Evolutionary conservation across 768 basidiomycete genomes (phyloP).

Genomic region (Heimioporus sp.): DNA sequence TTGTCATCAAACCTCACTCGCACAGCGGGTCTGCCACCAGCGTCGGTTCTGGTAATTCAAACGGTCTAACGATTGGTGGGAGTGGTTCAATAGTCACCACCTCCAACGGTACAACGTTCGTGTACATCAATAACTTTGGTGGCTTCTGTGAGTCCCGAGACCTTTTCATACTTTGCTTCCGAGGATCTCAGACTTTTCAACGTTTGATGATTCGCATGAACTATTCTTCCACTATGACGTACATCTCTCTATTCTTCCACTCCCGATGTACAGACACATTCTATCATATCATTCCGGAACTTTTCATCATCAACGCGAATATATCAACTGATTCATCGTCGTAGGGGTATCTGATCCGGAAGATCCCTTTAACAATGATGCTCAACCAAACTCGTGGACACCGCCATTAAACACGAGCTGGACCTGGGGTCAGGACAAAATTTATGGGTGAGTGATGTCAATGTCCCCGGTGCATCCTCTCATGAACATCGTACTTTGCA

Average conservation of each 20-base stretch:
- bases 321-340: constrained; percentile 4
- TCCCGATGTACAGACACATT: background rate
- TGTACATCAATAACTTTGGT: constrained; percentile 75
- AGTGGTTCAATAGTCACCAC: constrained; percentile 66
- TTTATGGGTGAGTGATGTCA: constrained; percentile 49
- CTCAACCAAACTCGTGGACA: constrained; percentile 76
- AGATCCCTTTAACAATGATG: constrained; percentile 73
- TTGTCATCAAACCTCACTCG: constrained; percentile 25
- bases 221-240: background rate
- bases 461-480: constrained; percentile 3
- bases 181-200: background rate
- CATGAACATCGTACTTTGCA: constrained; percentile 17
- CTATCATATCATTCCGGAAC: background rate
- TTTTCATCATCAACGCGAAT: background rate
- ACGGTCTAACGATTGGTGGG: constrained; percentile 44
- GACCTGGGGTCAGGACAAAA: constrained; percentile 61
- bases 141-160: constrained; percentile 56
- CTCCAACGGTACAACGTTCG: constrained; percentile 69
- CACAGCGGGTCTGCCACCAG: background rate
- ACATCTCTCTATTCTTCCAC: background rate
- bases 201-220: background rate
- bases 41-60: constrained; percentile 3
- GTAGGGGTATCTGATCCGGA: constrained; percentile 65
- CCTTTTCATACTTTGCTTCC: background rate
- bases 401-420: constrained; percentile 76